These are phyloP conservation scores for Paecilomyces variotii DNA, from an alignment of 2,329 filamentous ascomycete genomes.

Conservation along the genomic window DNA sequence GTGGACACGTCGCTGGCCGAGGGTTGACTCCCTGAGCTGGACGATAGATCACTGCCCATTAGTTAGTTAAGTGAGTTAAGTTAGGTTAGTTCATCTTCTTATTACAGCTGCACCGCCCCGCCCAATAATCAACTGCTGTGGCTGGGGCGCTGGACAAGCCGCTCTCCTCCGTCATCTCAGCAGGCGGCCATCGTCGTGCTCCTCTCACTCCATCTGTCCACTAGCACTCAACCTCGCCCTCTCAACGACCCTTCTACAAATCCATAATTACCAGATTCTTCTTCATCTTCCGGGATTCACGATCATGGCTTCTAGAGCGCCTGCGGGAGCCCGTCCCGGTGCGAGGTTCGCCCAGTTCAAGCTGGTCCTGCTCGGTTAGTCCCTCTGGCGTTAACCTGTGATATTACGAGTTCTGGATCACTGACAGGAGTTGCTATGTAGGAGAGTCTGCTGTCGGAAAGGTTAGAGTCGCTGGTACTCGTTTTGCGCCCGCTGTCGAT, in stretches of 20 bases:
- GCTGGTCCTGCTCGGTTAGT: conserved; percentile 86
- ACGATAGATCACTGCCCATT: neutral
- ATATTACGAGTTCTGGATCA: neutral
- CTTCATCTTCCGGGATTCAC: conserved; percentile 16
- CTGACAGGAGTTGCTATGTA: conserved; percentile 32
- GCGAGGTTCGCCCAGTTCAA: conserved; percentile 98
- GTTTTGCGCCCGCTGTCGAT: conserved; percentile 17
- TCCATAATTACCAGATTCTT: conserved; percentile 3
- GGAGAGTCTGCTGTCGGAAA: conserved; percentile 99
- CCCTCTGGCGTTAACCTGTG: neutral
- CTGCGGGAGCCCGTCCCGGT: conserved; percentile 58
- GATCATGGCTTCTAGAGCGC: conserved; percentile 78
- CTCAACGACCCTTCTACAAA: conserved; percentile 3
- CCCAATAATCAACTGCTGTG: conserved; percentile 8
- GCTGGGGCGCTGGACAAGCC: conserved; percentile 14
- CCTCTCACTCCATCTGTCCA: conserved; percentile 3
- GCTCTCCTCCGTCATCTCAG: conserved; percentile 24
- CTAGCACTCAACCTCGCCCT: neutral
- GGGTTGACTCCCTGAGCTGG: neutral
- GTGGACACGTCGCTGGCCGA: neutral
- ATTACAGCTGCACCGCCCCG: neutral
- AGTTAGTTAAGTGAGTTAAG: conserved; percentile 3
- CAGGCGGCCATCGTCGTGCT: conserved; percentile 10
- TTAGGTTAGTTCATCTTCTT: too few species aligned
- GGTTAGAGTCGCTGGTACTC: conserved; percentile 43